Percentiles rank a stretch among this genome's conserved stretches.
phyloP scores from a whole-genome alignment of 768 basidiomycete species.

The Cytidiella melzeri region DNA sequence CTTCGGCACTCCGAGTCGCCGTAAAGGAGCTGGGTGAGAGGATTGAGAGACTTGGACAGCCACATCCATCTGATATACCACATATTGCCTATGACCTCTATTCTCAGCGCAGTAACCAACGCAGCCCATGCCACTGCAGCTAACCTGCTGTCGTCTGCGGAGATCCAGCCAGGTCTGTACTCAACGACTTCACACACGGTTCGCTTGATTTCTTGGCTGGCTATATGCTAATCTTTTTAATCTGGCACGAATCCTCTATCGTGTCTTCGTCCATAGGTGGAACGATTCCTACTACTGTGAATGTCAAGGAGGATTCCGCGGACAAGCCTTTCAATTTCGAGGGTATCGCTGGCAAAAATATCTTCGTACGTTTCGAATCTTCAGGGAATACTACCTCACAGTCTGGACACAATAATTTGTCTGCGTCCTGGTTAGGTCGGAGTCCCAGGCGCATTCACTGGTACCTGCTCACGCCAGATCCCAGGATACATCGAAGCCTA shows the following conservation, averaged over 20 bases:
- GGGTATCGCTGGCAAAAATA: constrained; percentile 48
- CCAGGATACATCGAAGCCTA: constrained; percentile 57
- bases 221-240: neutral
- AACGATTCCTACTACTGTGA: constrained; percentile 38
- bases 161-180: constrained; percentile 29
- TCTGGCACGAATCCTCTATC: too few species aligned
- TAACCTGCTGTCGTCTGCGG: constrained; percentile 40
- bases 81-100: constrained; percentile 37
- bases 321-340: constrained; percentile 36
- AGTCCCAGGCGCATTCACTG: constrained; percentile 75
- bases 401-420: neutral
- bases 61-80: neutral
- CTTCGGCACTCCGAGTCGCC: too few species aligned
- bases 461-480: constrained; percentile 61
- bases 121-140: constrained; percentile 51
- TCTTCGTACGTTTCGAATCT: constrained; percentile 44
- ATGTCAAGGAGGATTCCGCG: constrained; percentile 56
- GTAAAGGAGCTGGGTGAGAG: too few species aligned
- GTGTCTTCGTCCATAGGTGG: constrained; percentile 26
- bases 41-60: constrained; percentile 3
- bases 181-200: neutral
- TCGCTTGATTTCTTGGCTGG: neutral
- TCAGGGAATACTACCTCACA: neutral
- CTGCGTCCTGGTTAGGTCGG: constrained; percentile 40
- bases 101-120: constrained; percentile 39